phyloP scores from a whole-genome alignment of 495 filamentous ascomycete genomes.

The Lindgomyces ingoldianus region DNA sequence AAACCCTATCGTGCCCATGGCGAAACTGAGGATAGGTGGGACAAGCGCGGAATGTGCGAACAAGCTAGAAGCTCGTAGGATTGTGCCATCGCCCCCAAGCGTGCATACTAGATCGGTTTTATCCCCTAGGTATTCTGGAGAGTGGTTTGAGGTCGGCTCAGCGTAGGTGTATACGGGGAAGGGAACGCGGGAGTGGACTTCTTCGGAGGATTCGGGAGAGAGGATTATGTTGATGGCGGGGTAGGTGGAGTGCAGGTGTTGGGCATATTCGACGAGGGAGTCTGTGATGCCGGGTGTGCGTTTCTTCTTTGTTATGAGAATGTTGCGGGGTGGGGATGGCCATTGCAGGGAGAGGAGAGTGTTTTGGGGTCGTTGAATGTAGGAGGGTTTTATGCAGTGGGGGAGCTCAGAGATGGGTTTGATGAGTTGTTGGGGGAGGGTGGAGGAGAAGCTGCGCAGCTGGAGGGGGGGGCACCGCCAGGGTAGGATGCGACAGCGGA shows the following conservation, averaged over 20 bases:
- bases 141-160: background rate
- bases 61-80: constrained; percentile 84
- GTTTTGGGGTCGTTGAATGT: constrained; percentile 55
- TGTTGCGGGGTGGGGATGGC: constrained; percentile 84
- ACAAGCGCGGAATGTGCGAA: constrained; percentile 81
- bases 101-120: constrained; percentile 88
- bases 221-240: constrained; percentile 80
- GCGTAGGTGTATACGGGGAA: constrained; percentile 73
- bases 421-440: constrained; percentile 49
- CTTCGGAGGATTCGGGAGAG: constrained; percentile 70
- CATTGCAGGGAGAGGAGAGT: constrained; percentile 82
- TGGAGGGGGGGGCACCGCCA: constrained; percentile 31
- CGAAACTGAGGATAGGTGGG: constrained; percentile 91
- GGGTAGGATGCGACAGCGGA: constrained; percentile 23
- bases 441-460: constrained; percentile 48
- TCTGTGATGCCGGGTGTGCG: constrained; percentile 68
- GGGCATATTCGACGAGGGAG: constrained; percentile 75
- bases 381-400: constrained; percentile 59
- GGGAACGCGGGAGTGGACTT: constrained; percentile 69
- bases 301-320: constrained; percentile 87
- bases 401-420: constrained; percentile 55
- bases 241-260: constrained; percentile 78
- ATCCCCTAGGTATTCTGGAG: constrained; percentile 45
- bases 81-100: constrained; percentile 93
- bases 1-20: constrained; percentile 95